Evolutionary conservation across 1,139 yeast genomes (phyloP), one percentile per base, ranked within the genome.

Genomic region (Casaregolazyma lundiana): DNA sequence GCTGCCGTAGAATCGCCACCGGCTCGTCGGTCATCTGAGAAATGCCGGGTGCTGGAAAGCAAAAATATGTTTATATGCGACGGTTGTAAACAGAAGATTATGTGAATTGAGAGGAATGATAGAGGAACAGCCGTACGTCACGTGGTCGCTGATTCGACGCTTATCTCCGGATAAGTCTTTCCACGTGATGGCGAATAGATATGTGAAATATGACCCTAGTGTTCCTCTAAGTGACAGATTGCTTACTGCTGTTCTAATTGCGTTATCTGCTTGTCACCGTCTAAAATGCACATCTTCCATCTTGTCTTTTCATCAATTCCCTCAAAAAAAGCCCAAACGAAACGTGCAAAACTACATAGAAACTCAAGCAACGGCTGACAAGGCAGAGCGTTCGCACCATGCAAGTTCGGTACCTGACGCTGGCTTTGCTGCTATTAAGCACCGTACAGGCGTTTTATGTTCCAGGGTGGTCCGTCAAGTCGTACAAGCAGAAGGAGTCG

Each of bases 401-500:
- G 32, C n/a, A 26, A 26, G 6, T 26, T n/a, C 32, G 32, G 30
- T 5, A 24, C 24, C 6, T 32, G 2, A 21, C 13, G 39, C n/a
- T 16, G 32, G 6, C 13, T 4, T 26, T 6, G 5, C 15, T 26
- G 16, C 5, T 15, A 9, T 17, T 19, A 17, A 16, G 42, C 36
- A 19, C 36, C 37, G 19, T 42, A 29, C 17, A 22, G 4, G 11
- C 37, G 41, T 16, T 15, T 29, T 36, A 36, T 11, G 17, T 32
- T 7, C 40, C 21, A 29, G 64, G 66, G 16, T 61, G 66, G 65
- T 58, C 63, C 4, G 54, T 61, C 43, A 58, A 59, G 42, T 53
- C 67, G 2, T 65, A 64, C 45, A 56, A 55, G 38, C 58, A 66
- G 8, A 86, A 85, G 1, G 88, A 87, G 20, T 68, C 65, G 40